Conservation (phyloP, 768 basidiomycete genomes). For the Tricholoma hemisulphureum region DNA sequence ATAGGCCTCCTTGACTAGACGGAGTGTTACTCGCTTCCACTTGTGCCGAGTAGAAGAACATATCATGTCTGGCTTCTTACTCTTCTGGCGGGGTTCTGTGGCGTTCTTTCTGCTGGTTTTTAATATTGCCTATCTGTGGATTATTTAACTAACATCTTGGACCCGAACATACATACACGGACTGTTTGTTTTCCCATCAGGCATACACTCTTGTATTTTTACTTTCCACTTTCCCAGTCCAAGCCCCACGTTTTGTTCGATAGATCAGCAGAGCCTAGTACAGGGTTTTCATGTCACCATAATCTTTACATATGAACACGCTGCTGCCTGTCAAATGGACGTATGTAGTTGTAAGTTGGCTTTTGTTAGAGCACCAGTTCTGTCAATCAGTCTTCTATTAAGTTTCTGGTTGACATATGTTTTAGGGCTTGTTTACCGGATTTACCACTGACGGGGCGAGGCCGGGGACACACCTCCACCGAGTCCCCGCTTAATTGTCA, state of each 20-base stretch:
- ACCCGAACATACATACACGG: not conserved
- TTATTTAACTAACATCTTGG: not conserved
- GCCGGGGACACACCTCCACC: not conserved
- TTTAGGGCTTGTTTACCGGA: too few species aligned
- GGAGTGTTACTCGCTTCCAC: not conserved
- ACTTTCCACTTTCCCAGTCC: not conserved
- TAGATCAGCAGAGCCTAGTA: not conserved
- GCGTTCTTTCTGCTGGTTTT: not conserved
- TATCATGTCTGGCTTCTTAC: not conserved
- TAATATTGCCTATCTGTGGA: not conserved
- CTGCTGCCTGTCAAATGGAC: not conserved
- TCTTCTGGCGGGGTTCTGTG: not conserved
- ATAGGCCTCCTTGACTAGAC: slow-evolving; percentile 30
- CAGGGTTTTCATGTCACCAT: not conserved
- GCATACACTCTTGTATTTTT: slow-evolving; percentile 1
- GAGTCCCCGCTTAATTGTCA: not conserved
- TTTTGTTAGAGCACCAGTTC: too few species aligned
- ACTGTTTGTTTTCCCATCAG: not conserved
- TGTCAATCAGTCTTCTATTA: too few species aligned
- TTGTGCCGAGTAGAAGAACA: not conserved
- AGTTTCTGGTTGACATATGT: too few species aligned
- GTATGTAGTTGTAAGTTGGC: not conserved
- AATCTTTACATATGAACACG: not conserved
- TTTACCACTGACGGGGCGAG: not conserved
- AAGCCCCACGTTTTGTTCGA: not conserved